Evolutionary conservation across 164 flowering plant species (phyloP), one percentile per base, ranked within the genome.

Genomic region (Warburgia ugandensis): DNA sequence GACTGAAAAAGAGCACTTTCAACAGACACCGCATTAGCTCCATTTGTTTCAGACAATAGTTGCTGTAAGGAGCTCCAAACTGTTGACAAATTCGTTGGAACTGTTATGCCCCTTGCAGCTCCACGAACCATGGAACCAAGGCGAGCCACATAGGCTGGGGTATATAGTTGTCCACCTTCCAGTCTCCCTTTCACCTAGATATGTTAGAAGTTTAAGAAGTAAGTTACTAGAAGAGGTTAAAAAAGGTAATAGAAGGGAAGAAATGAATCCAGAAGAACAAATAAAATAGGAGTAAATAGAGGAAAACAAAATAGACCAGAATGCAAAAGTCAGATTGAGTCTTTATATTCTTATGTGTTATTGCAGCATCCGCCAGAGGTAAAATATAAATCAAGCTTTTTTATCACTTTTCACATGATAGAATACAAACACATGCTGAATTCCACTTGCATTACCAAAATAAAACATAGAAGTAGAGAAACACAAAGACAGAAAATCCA

Each of bases 71-170:
- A 70, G 59, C 79, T 77, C 99, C 99, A 92, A 68, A 86, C 71
- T 7, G 66, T 70, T 0, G 94, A 64, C 45, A 88, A 63, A 74
- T 88, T 88, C 47, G 79, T 79, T 1, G 99, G 99, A 65, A 92
- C 83, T 6, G 90, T 79, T 28, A 86, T 48, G 31, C 81, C 96
- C 63, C 99, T 84, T 6, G 91, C 74, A 59, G 91, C 94, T 58
- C 96, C 99, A 61, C 95, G 92, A 62, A 92, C 94, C 96, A 88
- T 92, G 16, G 91, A 89, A 73, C 59, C 72, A 60, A 92, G 85
- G 59, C 94, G 89, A 32, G 86, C 80, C 56, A 92, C 87, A 76
- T 88, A 86, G 0, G 75, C 85, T 1, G 96, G 99, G 2, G 99
- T 92, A 60, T 92, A 92, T 53, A 92, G 52, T 45, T 86, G 99